Evolutionary conservation across 2,329 filamentous ascomycete species (phyloP).

Genomic region (Fusarium sp.): DNA sequence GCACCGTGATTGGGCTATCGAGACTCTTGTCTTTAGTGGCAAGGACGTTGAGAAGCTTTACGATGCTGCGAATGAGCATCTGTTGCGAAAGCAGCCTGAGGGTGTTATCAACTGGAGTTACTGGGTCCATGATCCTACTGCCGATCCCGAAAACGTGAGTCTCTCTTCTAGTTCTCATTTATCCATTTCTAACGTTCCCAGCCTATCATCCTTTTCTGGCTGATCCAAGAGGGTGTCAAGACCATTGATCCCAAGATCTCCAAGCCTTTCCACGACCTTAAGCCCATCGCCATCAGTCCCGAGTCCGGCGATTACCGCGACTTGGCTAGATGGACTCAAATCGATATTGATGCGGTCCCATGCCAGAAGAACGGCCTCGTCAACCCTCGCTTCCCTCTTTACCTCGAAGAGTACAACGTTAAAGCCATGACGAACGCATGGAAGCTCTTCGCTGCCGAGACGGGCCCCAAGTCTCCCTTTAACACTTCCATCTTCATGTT

Average conservation of each 20-base stretch:
- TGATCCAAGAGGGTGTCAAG: conserved; percentile 58
- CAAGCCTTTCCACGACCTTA: conserved; percentile 57
- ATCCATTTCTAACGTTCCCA: conserved; percentile 23
- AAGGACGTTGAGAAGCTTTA: conserved; percentile 63
- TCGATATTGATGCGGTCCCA: conserved; percentile 25
- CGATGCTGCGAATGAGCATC: conserved; percentile 56
- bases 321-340: conserved; percentile 38
- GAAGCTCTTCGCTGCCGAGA: conserved; percentile 32
- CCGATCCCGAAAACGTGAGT: conserved; percentile 56
- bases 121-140: conserved; percentile 54
- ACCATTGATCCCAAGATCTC: conserved; percentile 55
- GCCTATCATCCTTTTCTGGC: conserved; percentile 57
- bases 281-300: conserved; percentile 50
- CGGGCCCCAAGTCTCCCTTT: conserved; percentile 24
- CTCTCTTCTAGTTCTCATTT: accelerated
- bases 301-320: conserved; percentile 39
- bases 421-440: conserved; percentile 31
- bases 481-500: conserved; percentile 61
- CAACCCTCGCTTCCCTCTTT: conserved; percentile 45
- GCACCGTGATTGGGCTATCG: conserved; percentile 42
- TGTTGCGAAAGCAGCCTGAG: conserved; percentile 55
- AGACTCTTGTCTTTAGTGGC: conserved; percentile 58
- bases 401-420: conserved; percentile 36
- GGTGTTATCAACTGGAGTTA: conserved; percentile 63
- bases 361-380: conserved; percentile 41